Base-by-base conservation (phyloP, 2,329 filamentous ascomycete genomes). In the Penicillium sp. region DNA sequence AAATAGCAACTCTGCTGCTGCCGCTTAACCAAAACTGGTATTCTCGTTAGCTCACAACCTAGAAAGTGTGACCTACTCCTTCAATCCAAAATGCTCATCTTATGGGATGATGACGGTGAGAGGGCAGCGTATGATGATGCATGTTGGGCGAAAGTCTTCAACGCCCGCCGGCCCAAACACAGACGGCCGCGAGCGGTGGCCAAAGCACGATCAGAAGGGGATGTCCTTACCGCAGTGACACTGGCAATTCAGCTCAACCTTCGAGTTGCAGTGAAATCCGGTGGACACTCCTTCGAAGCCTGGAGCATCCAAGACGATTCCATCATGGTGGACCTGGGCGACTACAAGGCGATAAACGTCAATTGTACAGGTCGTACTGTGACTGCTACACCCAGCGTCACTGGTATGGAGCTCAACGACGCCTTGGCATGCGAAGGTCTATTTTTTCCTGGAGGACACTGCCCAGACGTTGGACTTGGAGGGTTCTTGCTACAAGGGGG, bases 401-500 rank as follows among this genome's bases (percentile, higher is more conserved):
- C 80, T 1, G 79, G 81, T 1, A 45, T 55, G 6, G 63, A 67
- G 11, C 31, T 71, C 4, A 68, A 69, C 47, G 46, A 43, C 0
- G 21, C 42, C 4, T 42, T 70, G n/a, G 47, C 44, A 3, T 9
- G 47, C 48, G 9, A 43, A 73, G 78, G 76, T 0, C 67, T 76
- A 34, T 75, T 83, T 70, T 84, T 84, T 59, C 72, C 75, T 0
- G 80, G 79, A 1, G 82, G 82, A 0, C 82, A 84, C 64, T 84
- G 81, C 62, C 81, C 81, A 0, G 80, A 83, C 64, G 82, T 84
- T 16, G 82, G 80, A 8, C 60, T 84, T n/a, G 81, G 81, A 0
- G 82, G 82, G 0, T 84, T 83, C 57, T 63, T 84, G 21, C 64
- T 85, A 13, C 81, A 83, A 59, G 82, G 82, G 0, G 82, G 82